A percentile compares a stretch with the other conserved stretches of the same genome.
phyloP scores from a whole-genome alignment of 2,329 filamentous ascomycete species.

The Cercospora janseana region DNA sequence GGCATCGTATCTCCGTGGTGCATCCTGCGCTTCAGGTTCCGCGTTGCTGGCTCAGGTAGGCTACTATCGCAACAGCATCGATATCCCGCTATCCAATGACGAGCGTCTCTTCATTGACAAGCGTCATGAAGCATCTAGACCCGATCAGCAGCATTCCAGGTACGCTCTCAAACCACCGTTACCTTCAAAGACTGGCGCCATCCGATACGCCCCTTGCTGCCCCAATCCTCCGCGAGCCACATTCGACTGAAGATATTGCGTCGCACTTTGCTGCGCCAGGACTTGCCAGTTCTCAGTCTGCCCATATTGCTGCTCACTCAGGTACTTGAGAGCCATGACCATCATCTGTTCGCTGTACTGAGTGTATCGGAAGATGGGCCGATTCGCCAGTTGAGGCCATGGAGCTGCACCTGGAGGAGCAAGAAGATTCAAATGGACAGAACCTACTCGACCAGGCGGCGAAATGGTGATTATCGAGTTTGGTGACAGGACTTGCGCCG shows the following conservation, averaged over 20 bases:
- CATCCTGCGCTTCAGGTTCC: too few species aligned
- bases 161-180: conserved; percentile 20
- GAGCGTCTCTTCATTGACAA: too few species aligned
- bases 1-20: too few species aligned
- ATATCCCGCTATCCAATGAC: conserved; percentile 67
- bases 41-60: too few species aligned
- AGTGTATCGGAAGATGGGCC: conserved; percentile 45
- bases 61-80: too few species aligned
- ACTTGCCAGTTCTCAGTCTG: conserved; percentile 35
- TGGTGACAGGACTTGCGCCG: conserved; percentile 76
- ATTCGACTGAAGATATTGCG: conserved; percentile 27
- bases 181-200: conserved; percentile 13
- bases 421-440: conserved; percentile 67
- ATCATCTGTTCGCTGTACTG: conserved; percentile 53
- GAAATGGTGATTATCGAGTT: conserved; percentile 74
- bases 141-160: conserved; percentile 57
- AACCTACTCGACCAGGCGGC: conserved; percentile 67
- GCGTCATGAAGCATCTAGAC: conserved; percentile 35
- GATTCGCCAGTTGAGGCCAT: conserved; percentile 35
- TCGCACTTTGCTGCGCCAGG: conserved; percentile 32
- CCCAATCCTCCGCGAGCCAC: conserved; percentile 17
- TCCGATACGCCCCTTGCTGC: conserved; percentile 20
- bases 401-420: conserved; percentile 38
- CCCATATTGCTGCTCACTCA: conserved; percentile 39
- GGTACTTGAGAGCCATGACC: conserved; percentile 54